These are phyloP conservation scores for Amborella trichopoda DNA, from an alignment of 164 flowering plant species.

Conservation along the genomic window DNA sequence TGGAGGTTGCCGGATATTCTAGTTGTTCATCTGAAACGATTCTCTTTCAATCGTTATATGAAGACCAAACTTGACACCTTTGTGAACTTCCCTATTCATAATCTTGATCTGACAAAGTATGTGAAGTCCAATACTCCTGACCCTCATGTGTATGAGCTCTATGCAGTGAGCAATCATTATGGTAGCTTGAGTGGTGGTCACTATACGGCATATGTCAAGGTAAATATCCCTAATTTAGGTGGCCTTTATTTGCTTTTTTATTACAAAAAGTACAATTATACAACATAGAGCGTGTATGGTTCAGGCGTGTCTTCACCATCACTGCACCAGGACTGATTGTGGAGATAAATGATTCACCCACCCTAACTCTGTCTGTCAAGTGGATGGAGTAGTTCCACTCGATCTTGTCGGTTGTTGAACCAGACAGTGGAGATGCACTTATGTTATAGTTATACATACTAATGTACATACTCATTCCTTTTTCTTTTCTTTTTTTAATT, in stretches of 20 bases:
- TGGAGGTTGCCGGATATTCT: conserved; percentile 94
- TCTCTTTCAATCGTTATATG: conserved; percentile 72
- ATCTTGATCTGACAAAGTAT: conserved; percentile 76
- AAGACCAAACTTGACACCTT: conserved; percentile 88
- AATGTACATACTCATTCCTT: background rate
- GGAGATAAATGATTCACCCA: too few species aligned
- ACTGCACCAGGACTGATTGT: too few species aligned
- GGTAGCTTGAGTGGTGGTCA: conserved; percentile 99
- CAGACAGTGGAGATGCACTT: too few species aligned
- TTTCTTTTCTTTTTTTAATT: background rate
- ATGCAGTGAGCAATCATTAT: conserved; percentile 94
- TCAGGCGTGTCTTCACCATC: too few species aligned
- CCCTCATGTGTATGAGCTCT: conserved; percentile 61
- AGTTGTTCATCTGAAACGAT: conserved; percentile 86
- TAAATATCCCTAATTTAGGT: conserved; percentile 15
- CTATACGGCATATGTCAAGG: conserved; percentile 93
- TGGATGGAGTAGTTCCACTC: too few species aligned
- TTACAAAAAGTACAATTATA: too few species aligned
- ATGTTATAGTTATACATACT: too few species aligned
- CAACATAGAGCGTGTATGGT: too few species aligned
- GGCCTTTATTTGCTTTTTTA: too few species aligned
- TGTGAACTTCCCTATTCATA: conserved; percentile 72
- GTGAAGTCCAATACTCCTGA: conserved; percentile 34
- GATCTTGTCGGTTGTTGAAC: too few species aligned
- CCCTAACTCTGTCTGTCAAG: too few species aligned